These are phyloP conservation scores for Suillus cothurnatus DNA, from an alignment of 768 basidiomycete species.

Conservation along the genomic window DNA sequence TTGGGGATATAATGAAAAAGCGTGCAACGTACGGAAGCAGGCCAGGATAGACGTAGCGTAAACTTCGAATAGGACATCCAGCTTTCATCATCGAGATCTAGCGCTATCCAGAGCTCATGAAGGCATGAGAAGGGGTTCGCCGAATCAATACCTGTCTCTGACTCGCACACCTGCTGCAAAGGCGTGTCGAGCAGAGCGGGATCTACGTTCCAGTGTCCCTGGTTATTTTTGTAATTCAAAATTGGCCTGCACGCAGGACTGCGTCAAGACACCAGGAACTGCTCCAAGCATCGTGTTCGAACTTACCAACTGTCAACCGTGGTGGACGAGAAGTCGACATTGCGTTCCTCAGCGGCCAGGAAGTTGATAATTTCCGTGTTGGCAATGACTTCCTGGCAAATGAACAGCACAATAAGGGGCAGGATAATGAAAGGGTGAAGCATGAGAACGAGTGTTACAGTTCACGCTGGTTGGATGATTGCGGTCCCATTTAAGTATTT, in stretches of 20 bases:
- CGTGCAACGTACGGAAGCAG: slow-evolving; percentile 49
- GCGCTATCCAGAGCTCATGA: slow-evolving; percentile 49
- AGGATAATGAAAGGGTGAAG: slow-evolving; percentile 3
- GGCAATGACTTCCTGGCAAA: slow-evolving; percentile 37
- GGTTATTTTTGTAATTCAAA: slow-evolving; percentile 35
- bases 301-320: slow-evolving; percentile 34
- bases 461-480: slow-evolving; percentile 4
- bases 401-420: slow-evolving; percentile 16
- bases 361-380: slow-evolving; percentile 75
- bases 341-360: slow-evolving; percentile 29
- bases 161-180: slow-evolving; percentile 40
- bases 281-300: slow-evolving; percentile 14
- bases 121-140: slow-evolving; percentile 31
- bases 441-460: neutral
- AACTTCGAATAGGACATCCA: slow-evolving; percentile 48
- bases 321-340: slow-evolving; percentile 19
- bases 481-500: slow-evolving; percentile 3
- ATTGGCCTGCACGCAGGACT: slow-evolving; percentile 38
- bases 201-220: slow-evolving; percentile 39
- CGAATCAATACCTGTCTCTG: slow-evolving; percentile 7
- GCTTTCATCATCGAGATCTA: slow-evolving; percentile 43
- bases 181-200: slow-evolving; percentile 45
- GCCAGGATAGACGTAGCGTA: slow-evolving; percentile 57
- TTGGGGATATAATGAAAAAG: slow-evolving; percentile 8
- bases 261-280: neutral